Evolutionary conservation across 2,329 filamentous ascomycete species (phyloP).

Genomic region (Parafenestella ontariensis): DNA sequence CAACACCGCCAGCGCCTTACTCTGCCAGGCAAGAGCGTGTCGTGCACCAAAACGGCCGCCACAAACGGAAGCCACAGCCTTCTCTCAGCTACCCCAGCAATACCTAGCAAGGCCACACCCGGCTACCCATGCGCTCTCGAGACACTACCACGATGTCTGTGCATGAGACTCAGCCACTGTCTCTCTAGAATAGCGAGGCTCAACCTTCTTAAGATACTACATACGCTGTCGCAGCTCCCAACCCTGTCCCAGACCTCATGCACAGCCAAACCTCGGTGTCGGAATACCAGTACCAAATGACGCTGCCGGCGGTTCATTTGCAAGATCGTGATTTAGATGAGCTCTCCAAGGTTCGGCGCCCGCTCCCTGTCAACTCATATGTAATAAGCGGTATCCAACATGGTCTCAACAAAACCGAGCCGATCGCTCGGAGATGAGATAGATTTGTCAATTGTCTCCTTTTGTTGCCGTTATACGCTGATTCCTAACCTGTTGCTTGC

Average conservation of each 20-base stretch:
- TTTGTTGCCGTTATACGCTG: background rate
- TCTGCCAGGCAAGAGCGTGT: background rate
- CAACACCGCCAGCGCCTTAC: background rate
- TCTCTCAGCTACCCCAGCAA: constrained; percentile 12
- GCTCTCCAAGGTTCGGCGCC: background rate
- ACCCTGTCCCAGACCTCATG: background rate
- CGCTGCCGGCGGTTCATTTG: constrained; percentile 3
- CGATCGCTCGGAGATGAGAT: constrained; percentile 17
- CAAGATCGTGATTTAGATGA: constrained; percentile 13
- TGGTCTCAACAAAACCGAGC: constrained; percentile 7
- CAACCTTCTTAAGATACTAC: constrained; percentile 1
- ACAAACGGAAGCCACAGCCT: constrained; percentile 16
- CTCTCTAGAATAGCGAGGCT: background rate
- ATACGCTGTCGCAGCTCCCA: background rate
- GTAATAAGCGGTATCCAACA: background rate
- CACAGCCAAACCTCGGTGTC: constrained; percentile 4
- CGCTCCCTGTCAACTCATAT: background rate
- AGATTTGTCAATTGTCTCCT: constrained; percentile 1
- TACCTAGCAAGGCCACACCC: constrained; percentile 3
- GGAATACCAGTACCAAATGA: constrained; percentile 4
- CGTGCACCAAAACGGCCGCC: constrained; percentile 10
- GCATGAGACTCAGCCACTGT: constrained; percentile 19
- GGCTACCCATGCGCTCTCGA: constrained; percentile 12
- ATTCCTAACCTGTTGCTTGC: background rate
- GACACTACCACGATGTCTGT: constrained; percentile 10